Evolutionary conservation across 306 rosid species (phyloP), one percentile per base, ranked within the genome.

Genomic region (Quercus agrifolia): DNA sequence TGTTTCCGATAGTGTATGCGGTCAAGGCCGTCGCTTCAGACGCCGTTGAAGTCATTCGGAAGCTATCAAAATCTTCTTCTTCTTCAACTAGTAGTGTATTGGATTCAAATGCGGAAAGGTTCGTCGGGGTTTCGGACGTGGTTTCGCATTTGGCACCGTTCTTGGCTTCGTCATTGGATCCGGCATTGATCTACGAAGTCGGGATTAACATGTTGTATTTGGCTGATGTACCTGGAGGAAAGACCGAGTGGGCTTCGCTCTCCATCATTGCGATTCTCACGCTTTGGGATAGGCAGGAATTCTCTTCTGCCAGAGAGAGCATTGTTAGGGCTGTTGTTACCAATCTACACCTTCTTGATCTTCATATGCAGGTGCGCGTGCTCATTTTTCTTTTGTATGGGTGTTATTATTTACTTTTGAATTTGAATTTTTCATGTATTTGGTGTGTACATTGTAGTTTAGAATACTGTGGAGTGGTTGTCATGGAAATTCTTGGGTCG

Each of bases 141-240:
- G 97, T 89, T 56, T 85, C 97, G 5, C 99, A 96, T 89, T 80
- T 96, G 85, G 98, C 90, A 68, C 99, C 99, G 0, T 96, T 96
- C 81, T 79, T 96, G 80, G 96, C 92, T 2, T 93, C 99, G 1
- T 93, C 99, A 0, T 80, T 96, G 92, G 98, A 96, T 72, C 99
- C 99, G 2, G 93, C 99, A 5, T 86, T 96, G 91, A 93, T 93
- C 77, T 96, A 84, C 49, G 99, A 96, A 67, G 99, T 96, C 31
- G 99, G 94, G 77, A 96, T 96, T 59, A 94, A 96, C 71, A 89
- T 93, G 98, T 62, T 96, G 88, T 93, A 96, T 81, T 85, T 96
- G 80, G 99, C 99, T 77, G 99, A 96, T 86, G 99, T 96, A 64
- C 94, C 98, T 81, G 99, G 99, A 57, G 98, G 99, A 80, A 96